These are phyloP conservation scores for Colletotrichum tabaci DNA, from an alignment of 2,329 filamentous ascomycete species.

Conservation along the genomic window DNA sequence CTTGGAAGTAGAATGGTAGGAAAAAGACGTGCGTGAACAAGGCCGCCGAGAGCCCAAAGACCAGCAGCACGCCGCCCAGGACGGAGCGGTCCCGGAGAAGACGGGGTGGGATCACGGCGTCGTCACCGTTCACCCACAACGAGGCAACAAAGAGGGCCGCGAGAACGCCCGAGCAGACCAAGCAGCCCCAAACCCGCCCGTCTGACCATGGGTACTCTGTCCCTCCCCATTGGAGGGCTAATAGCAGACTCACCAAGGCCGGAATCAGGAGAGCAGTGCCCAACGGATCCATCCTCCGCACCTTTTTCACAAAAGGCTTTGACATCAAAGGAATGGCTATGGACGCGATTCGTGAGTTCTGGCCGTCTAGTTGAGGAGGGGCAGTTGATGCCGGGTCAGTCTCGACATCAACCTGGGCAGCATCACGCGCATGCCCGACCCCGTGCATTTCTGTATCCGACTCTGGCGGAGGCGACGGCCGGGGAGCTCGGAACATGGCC, in stretches of 20 bases:
- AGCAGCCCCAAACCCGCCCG: slow-evolving; percentile 56
- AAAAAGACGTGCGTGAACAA: slow-evolving; percentile 49
- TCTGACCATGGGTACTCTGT: slow-evolving; percentile 65
- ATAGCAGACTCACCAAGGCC: slow-evolving; percentile 65
- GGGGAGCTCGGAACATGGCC: background rate
- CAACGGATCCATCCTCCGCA: slow-evolving; percentile 58
- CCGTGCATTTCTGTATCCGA: too few relatives aligned
- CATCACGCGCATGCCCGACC: too few relatives aligned
- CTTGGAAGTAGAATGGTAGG: slow-evolving; percentile 66
- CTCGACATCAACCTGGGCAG: too few relatives aligned
- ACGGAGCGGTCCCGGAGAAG: slow-evolving; percentile 62
- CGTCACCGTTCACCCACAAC: slow-evolving; percentile 57
- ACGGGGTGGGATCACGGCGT: slow-evolving; percentile 63
- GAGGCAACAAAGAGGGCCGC: slow-evolving; percentile 48
- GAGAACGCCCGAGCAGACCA: slow-evolving; percentile 48
- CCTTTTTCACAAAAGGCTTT: too few relatives aligned
- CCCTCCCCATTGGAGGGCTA: slow-evolving; percentile 72
- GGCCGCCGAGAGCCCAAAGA: slow-evolving; percentile 50
- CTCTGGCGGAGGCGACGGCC: slow-evolving; percentile 57
- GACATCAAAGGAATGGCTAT: too few relatives aligned
- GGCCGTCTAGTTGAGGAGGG: too few relatives aligned
- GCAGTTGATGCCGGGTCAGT: too few relatives aligned
- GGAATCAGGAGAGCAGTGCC: slow-evolving; percentile 66
- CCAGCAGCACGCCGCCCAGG: slow-evolving; percentile 53
- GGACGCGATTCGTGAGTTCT: too few relatives aligned